Percentiles rank a stretch among this genome's conserved stretches.
These are phyloP conservation scores for Suaeda aralocaspica DNA, from an alignment of 148 eudicot genomes.

Conservation along the genomic window DNA sequence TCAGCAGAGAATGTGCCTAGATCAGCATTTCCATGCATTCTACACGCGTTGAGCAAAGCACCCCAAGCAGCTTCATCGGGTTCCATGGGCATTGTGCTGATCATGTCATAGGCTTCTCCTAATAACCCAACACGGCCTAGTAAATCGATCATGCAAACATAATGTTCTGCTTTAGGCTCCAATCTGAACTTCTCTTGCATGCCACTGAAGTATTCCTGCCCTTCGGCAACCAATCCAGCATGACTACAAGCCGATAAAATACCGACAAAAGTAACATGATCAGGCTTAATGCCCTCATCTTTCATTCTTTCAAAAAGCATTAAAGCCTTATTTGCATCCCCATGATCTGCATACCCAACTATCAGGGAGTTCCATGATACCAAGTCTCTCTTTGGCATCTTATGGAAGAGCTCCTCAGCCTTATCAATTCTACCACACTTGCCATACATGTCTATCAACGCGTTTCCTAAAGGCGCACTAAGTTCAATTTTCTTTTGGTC, in stretches of 20 bases:
- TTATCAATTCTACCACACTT: constrained; percentile 55
- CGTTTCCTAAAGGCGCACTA: constrained; percentile 42
- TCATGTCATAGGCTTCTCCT: constrained; percentile 46
- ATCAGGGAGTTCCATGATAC: constrained; percentile 62
- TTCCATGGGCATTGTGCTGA: constrained; percentile 49
- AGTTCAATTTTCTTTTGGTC: constrained; percentile 29
- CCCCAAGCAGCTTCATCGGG: constrained; percentile 71
- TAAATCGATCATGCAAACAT: constrained; percentile 62
- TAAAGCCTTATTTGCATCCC: constrained; percentile 46
- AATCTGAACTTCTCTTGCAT: constrained; percentile 40
- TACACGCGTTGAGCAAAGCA: constrained; percentile 62
- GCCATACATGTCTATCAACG: constrained; percentile 58
- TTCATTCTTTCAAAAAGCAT: constrained; percentile 42
- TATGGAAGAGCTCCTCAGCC: constrained; percentile 45
- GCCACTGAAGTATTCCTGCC: constrained; percentile 34
- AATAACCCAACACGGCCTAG: constrained; percentile 54
- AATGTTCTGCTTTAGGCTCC: constrained; percentile 49
- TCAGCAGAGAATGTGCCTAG: constrained; percentile 56
- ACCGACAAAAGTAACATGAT: constrained; percentile 50
- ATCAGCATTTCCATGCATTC: constrained; percentile 52
- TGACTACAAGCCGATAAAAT: constrained; percentile 67
- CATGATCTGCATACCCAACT: constrained; percentile 59
- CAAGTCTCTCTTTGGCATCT: constrained; percentile 47
- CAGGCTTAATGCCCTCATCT: constrained; percentile 44
- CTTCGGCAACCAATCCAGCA: constrained; percentile 47